Evolutionary conservation across 192 early-diverging fungal genomes (phyloP).

Genomic region (Pilaira anomala): DNA sequence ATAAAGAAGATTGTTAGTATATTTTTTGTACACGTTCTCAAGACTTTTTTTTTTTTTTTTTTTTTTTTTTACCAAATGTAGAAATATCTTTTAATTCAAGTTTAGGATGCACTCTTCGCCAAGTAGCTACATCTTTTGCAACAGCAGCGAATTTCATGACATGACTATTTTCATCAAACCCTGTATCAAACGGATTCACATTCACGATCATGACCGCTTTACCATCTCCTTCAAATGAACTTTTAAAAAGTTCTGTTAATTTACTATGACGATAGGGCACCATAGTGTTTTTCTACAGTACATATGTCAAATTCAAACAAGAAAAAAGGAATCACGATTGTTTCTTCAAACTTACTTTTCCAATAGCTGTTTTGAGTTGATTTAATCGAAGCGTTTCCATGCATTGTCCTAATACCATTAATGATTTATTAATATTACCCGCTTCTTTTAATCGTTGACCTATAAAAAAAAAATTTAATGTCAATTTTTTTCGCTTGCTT

Average conservation of each 20-base stretch:
- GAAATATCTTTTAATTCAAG: slow-evolving; percentile 27
- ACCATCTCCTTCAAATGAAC: slow-evolving; percentile 56
- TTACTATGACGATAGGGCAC: slow-evolving; percentile 70
- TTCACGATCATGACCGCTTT: slow-evolving; percentile 62
- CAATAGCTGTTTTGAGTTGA: slow-evolving; percentile 27
- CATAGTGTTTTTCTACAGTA: slow-evolving; percentile 31
- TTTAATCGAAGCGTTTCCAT: slow-evolving; percentile 62
- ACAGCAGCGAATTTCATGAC: slow-evolving; percentile 63
- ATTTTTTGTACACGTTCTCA: not conserved
- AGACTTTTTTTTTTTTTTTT: not conserved
- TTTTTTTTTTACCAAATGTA: slow-evolving; percentile 6
- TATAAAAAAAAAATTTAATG: not conserved
- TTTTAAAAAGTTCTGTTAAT: slow-evolving; percentile 65
- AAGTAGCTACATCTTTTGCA: slow-evolving; percentile 51
- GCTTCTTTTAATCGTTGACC: slow-evolving; percentile 59
- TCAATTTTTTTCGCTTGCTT: not conserved
- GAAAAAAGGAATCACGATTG: not conserved
- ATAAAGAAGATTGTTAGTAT: not conserved
- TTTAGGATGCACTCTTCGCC: slow-evolving; percentile 38
- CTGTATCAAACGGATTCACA: slow-evolving; percentile 56
- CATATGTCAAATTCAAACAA: too few species aligned
- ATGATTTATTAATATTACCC: slow-evolving; percentile 64
- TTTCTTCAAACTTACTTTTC: slow-evolving; percentile 35
- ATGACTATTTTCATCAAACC: slow-evolving; percentile 52
- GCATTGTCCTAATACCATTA: slow-evolving; percentile 71